Conservation (phyloP, 805 yeast genomes). For the Zygotorulaspora danielsina region DNA sequence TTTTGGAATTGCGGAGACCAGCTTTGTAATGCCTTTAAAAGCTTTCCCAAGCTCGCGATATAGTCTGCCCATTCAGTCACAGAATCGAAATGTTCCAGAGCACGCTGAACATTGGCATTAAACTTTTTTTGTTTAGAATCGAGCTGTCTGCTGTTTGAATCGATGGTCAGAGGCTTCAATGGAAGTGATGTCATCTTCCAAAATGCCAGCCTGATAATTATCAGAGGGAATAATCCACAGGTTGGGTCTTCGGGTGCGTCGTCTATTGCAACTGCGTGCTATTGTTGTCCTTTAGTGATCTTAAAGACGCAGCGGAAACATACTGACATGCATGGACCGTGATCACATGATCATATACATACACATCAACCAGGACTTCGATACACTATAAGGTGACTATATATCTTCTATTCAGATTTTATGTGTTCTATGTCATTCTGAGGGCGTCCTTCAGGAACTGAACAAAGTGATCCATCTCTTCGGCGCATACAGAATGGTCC, state of each 20-base stretch:
- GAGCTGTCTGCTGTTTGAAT: constrained; percentile 34
- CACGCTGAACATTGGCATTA: constrained; percentile 62
- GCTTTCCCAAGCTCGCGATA: constrained; percentile 77
- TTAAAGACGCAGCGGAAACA: too few species aligned
- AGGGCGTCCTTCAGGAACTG: constrained; percentile 39
- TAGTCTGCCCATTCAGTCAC: constrained; percentile 98
- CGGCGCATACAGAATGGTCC: constrained; percentile 62
- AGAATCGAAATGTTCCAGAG: constrained; percentile 69
- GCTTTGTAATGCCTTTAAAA: constrained; percentile 65
- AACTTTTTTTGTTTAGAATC: constrained; percentile 67
- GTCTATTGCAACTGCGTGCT: too few species aligned
- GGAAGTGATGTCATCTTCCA: constrained; percentile 23
- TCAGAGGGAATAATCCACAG: too few species aligned
- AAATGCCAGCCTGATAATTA: too few species aligned
- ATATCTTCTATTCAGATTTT: too few species aligned
- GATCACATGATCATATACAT: constrained; percentile 1
- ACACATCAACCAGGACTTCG: too few species aligned
- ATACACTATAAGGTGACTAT: too few species aligned
- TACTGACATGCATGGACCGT: too few species aligned
- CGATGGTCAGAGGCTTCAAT: constrained; percentile 32
- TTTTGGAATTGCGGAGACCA: constrained; percentile 38
- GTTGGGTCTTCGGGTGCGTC: too few species aligned
- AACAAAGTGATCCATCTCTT: constrained; percentile 57
- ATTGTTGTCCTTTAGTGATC: too few species aligned
- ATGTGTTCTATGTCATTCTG: too few species aligned